Percentiles rank a stretch among this genome's conserved stretches.
Evolutionary conservation across 108 stramenopile genomes (phyloP).

Genomic region (Cyclotella baltica): DNA sequence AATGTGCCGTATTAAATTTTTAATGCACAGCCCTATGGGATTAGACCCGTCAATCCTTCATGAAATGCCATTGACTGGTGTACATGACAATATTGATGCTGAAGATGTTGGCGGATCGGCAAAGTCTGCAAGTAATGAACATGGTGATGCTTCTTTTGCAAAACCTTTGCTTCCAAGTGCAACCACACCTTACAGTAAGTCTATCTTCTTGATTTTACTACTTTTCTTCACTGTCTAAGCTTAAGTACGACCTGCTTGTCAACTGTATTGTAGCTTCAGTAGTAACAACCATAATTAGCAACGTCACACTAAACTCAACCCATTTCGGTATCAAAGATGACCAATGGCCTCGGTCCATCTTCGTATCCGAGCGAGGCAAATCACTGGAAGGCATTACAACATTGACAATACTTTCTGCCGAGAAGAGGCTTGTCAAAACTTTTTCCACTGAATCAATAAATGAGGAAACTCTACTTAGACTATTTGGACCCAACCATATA

Average conservation of each 20-base stretch:
- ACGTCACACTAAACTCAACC: slow-evolving; percentile 61
- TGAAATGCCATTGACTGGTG: slow-evolving; percentile 68
- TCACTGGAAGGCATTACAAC: slow-evolving; percentile 40
- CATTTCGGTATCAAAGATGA: slow-evolving; percentile 52
- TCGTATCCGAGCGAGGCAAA: slow-evolving; percentile 66
- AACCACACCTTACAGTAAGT: slow-evolving; percentile 59
- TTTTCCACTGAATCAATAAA: slow-evolving; percentile 57
- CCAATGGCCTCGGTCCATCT: slow-evolving; percentile 54
- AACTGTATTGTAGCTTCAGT: slow-evolving; percentile 47
- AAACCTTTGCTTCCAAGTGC: slow-evolving; percentile 56
- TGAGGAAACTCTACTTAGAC: slow-evolving; percentile 18
- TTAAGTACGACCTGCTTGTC: neutral
- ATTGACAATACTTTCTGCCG: slow-evolving; percentile 52
- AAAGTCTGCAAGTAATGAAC: slow-evolving; percentile 32
- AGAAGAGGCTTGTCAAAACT: slow-evolving; percentile 67
- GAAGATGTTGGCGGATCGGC: slow-evolving; percentile 18
- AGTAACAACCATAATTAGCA: slow-evolving; percentile 74
- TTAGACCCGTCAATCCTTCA: slow-evolving; percentile 67
- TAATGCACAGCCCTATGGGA: slow-evolving; percentile 62
- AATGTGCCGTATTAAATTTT: slow-evolving; percentile 65
- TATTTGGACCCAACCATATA: slow-evolving; percentile 65
- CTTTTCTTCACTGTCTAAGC: neutral
- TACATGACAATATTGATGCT: slow-evolving; percentile 50
- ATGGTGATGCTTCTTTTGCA: slow-evolving; percentile 45
- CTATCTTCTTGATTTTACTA: neutral